A percentile compares a stretch with the other conserved stretches of the same genome.
These are phyloP conservation scores for Verticillium zaregamsianum DNA, from an alignment of 2,329 filamentous ascomycete species.

Conservation along the genomic window DNA sequence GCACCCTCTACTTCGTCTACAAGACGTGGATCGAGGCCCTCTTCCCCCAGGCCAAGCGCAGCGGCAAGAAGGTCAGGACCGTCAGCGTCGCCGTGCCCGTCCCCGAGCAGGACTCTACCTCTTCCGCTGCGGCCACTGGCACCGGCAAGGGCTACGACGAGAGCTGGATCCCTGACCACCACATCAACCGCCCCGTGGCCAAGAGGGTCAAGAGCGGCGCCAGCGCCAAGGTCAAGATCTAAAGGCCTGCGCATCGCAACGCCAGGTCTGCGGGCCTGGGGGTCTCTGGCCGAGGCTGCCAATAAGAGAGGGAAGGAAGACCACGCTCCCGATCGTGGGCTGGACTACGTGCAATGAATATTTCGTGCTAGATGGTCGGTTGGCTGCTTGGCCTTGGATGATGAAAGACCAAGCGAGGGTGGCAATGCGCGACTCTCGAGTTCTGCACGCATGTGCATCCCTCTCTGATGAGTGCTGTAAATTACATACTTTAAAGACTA, in stretches of 20 bases:
- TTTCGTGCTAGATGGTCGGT: not conserved
- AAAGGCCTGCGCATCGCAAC: conserved; percentile 9
- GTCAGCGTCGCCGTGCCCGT: conserved; percentile 57
- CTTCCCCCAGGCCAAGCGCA: conserved; percentile 83
- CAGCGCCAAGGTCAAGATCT: conserved; percentile 32
- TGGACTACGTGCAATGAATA: not conserved
- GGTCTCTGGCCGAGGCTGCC: not conserved
- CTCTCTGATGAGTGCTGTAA: not conserved
- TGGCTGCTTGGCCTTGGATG: not conserved
- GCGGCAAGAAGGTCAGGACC: conserved; percentile 63
- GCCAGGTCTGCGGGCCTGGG: not conserved
- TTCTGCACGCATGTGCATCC: not conserved
- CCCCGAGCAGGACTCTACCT: conserved; percentile 55
- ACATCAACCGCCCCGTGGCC: conserved; percentile 80
- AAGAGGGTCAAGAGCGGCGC: conserved; percentile 60
- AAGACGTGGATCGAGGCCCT: conserved; percentile 95
- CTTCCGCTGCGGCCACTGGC: conserved; percentile 60
- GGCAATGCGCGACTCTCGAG: not conserved
- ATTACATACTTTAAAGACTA: not conserved
- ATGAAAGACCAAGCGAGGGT: not conserved
- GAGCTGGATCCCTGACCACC: conserved; percentile 88
- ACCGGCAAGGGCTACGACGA: conserved; percentile 76
- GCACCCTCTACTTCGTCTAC: conserved; percentile 93
- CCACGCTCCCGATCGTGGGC: not conserved
- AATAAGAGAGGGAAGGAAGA: not conserved